Conservation (phyloP, 73 alveolate species). For the Tetrahymena borealis region DNA sequence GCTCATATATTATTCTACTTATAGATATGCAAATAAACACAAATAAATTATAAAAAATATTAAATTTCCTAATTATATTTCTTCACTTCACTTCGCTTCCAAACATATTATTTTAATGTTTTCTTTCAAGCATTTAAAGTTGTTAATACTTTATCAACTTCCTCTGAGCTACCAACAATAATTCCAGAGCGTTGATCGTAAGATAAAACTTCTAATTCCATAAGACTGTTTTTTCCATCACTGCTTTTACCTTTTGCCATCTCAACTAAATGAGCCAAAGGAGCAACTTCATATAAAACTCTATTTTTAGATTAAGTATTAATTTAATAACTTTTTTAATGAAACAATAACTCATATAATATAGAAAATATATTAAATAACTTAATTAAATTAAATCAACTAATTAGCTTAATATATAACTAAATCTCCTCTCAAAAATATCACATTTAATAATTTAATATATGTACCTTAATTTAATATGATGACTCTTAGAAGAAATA, state of each 20-base stretch:
- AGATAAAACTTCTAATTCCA: neutral
- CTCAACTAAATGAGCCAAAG: constrained; percentile 67
- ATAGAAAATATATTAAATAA: too few species aligned
- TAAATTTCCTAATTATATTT: too few species aligned
- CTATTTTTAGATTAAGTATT: too few species aligned
- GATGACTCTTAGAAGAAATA: constrained; percentile 45
- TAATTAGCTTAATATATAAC: too few species aligned
- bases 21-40: too few species aligned
- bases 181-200: neutral
- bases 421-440: too few species aligned
- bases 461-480: constrained; percentile 20
- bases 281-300: constrained; percentile 68
- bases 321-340: constrained; percentile 48
- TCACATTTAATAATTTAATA: too few species aligned
- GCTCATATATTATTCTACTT: too few species aligned
- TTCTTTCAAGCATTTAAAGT: neutral
- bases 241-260: constrained; percentile 77
- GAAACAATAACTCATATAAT: constrained; percentile 3
- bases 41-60: too few species aligned
- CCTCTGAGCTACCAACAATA: neutral
- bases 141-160: neutral
- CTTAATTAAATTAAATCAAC: too few species aligned
- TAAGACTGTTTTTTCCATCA: constrained; percentile 30
- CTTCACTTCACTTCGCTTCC: too few species aligned
- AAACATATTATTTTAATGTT: neutral